A percentile compares a stretch with the other conserved stretches of the same genome.
phyloP scores from a whole-genome alignment of 495 filamentous ascomycete genomes.

The Hypoxylon rickii region DNA sequence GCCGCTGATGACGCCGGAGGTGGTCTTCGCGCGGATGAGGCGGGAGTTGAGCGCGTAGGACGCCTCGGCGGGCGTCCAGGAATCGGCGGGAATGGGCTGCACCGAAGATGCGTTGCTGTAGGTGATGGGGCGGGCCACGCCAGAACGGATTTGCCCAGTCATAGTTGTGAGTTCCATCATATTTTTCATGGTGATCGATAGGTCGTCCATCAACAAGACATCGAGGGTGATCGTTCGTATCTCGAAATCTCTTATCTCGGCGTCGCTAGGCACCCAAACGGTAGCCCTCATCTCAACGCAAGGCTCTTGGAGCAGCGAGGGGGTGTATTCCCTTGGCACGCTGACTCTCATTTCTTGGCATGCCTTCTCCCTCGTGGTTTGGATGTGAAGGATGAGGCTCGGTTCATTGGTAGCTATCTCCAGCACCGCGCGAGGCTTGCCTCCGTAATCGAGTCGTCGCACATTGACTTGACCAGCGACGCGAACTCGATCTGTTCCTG shows the following conservation, averaged over 20 bases:
- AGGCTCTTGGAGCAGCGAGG: slow-evolving; percentile 26
- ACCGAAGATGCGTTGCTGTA: slow-evolving; percentile 6
- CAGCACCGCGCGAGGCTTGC: slow-evolving; percentile 39
- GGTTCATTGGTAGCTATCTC: slow-evolving; percentile 47
- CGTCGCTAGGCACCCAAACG: slow-evolving; percentile 47
- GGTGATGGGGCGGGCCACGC: slow-evolving; percentile 5
- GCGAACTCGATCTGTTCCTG: slow-evolving; percentile 27
- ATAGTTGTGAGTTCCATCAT: slow-evolving; percentile 30
- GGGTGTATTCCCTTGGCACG: slow-evolving; percentile 39
- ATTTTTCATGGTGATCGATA: slow-evolving; percentile 38
- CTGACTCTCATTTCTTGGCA: slow-evolving; percentile 39
- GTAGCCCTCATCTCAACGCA: slow-evolving; percentile 48
- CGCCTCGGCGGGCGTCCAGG: slow-evolving; percentile 28
- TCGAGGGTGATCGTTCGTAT: slow-evolving; percentile 43
- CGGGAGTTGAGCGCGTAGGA: slow-evolving; percentile 42
- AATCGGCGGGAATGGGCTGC: slow-evolving; percentile 23
- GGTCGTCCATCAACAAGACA: slow-evolving; percentile 46
- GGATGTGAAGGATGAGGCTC: slow-evolving; percentile 33
- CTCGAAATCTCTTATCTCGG: slow-evolving; percentile 33
- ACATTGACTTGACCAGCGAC: slow-evolving; percentile 47
- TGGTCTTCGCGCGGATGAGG: slow-evolving; percentile 40
- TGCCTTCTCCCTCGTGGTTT: slow-evolving; percentile 36
- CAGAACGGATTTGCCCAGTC: slow-evolving; percentile 37
- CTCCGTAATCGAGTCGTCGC: slow-evolving; percentile 36
- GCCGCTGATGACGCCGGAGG: slow-evolving; percentile 43